phyloP scores from a whole-genome alignment of 768 basidiomycete genomes.

The Tulasnella sp. region DNA sequence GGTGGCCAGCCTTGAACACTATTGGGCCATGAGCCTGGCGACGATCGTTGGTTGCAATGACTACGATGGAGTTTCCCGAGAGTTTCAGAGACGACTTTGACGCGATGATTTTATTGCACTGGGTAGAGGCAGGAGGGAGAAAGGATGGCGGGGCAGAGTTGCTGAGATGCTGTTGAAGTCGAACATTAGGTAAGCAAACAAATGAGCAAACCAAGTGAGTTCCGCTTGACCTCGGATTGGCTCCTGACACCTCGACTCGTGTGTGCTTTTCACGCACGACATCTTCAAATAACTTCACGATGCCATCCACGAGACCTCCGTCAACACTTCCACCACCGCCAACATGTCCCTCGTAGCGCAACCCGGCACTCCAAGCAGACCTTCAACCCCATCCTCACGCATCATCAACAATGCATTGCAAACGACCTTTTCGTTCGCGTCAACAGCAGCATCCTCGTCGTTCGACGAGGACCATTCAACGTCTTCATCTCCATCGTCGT shows the following conservation, averaged over 20 bases:
- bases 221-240: not conserved
- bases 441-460: not conserved
- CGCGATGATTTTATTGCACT: conserved; percentile 4
- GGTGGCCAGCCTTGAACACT: not conserved
- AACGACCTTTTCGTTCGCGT: not conserved
- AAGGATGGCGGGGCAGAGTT: not conserved
- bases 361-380: not conserved
- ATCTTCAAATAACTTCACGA: not conserved
- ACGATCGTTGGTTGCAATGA: not conserved
- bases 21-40: not conserved
- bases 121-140: not conserved
- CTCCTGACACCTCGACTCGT: not conserved
- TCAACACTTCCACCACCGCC: not conserved
- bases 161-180: not conserved
- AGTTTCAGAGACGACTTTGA: not conserved
- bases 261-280: not conserved
- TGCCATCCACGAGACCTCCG: not conserved
- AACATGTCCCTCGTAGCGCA: conserved; percentile 3
- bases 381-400: not conserved
- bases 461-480: not conserved
- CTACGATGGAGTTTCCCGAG: not conserved
- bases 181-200: not conserved
- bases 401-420: not conserved
- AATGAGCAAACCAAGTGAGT: not conserved
- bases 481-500: not conserved